These are phyloP conservation scores for Cucumis cinereus DNA, from an alignment of 306 rosid genomes.

Conservation along the genomic window DNA sequence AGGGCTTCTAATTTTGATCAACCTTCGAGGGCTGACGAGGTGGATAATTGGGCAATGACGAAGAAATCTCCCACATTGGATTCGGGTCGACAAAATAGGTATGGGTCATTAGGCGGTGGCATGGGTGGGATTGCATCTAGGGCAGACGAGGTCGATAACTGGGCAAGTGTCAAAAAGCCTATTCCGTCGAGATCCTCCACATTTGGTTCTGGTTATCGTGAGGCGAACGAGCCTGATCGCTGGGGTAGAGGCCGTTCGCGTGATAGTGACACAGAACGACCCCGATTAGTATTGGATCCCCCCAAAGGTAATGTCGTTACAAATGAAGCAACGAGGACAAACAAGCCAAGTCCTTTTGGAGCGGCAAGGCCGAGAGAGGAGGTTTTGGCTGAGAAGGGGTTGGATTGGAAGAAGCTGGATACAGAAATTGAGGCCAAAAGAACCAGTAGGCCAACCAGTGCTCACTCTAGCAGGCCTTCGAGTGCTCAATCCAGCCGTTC, in stretches of 20 bases:
- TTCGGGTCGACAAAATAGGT: constrained; percentile 63
- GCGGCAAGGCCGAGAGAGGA: constrained; percentile 93
- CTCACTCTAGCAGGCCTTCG: constrained; percentile 83
- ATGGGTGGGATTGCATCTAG: constrained; percentile 28
- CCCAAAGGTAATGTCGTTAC: constrained; percentile 29
- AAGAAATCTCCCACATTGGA: constrained; percentile 56
- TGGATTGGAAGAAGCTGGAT: constrained; percentile 86
- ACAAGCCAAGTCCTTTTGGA: constrained; percentile 72
- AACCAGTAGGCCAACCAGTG: constrained; percentile 70
- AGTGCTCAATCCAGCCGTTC: constrained; percentile 87
- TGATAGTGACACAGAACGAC: constrained; percentile 50
- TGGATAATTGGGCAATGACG: constrained; percentile 62
- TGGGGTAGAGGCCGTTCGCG: constrained; percentile 42
- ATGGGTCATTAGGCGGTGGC: constrained; percentile 38
- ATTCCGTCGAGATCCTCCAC: constrained; percentile 47
- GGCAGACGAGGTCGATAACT: constrained; percentile 77
- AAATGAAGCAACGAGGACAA: constrained; percentile 37
- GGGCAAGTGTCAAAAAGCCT: constrained; percentile 58
- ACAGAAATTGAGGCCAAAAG: constrained; percentile 76
- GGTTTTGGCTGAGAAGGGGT: constrained; percentile 79
- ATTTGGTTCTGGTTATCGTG: constrained; percentile 61
- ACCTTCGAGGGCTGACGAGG: constrained; percentile 97
- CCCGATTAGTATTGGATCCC: constrained; percentile 66
- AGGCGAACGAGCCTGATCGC: constrained; percentile 60
- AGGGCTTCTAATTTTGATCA: constrained; percentile 90